A percentile compares a stretch with the other conserved stretches of the same genome.
Evolutionary conservation across 140 eudicot species (phyloP).

Genomic region (Flaveria floridana): DNA sequence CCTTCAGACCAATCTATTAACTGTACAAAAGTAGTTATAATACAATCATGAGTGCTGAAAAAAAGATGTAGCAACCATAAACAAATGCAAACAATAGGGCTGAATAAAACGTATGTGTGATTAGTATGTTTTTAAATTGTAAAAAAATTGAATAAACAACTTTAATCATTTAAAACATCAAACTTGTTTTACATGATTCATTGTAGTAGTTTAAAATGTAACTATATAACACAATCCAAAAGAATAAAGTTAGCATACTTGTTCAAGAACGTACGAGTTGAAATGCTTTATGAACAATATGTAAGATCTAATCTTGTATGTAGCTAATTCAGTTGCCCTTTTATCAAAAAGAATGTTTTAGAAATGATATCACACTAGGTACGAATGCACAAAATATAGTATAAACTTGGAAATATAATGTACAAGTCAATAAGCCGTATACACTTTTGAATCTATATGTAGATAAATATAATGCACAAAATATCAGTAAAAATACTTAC

Average conservation of each 20-base stretch:
- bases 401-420: constrained; percentile 1
- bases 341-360: neutral
- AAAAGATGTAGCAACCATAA: constrained; percentile 14
- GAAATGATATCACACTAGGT: neutral
- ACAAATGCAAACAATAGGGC: neutral
- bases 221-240: neutral
- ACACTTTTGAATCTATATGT: neutral
- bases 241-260: neutral
- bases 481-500: neutral
- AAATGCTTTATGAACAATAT: constrained; percentile 1
- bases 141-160: neutral
- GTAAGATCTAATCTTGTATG: neutral
- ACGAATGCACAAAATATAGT: neutral
- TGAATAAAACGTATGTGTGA: constrained; percentile 3
- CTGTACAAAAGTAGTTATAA: constrained; percentile 40
- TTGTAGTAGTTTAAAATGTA: neutral
- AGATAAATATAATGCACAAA: constrained; percentile 7
- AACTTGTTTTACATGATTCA: constrained; percentile 16
- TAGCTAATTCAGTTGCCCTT: constrained; percentile 2
- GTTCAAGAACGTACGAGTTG: neutral
- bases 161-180: neutral
- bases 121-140: neutral
- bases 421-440: neutral
- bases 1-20: constrained; percentile 97
- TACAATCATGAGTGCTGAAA: neutral